These are phyloP conservation scores for Arabidopsis thaliana DNA, from an alignment of 345 rosid genomes.

Conservation along the genomic window TAIR10.1 NC_003076.8:5304001-5304500, in stretches of 20 bases:
- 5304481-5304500: conserved; percentile 11
- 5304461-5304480: conserved; percentile 11
- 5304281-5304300: conserved; percentile 3
- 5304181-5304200: no score
- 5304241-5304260: background rate
- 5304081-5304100: background rate
- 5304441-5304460: conserved; percentile 26
- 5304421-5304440: conserved; percentile 4
- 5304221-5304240: no score
- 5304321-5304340: conserved; percentile 29
- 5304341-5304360: conserved; percentile 8
- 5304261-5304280: conserved; percentile 15
- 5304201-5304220: no score
- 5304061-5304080: background rate
- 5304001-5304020: background rate
- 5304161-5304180: no score
- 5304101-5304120: background rate
- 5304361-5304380: background rate
- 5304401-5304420: background rate
- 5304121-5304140: no score
- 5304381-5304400: background rate
- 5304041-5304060: conserved; percentile 25
- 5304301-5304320: background rate
- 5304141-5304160: no score
- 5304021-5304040: conserved; percentile 12